These are phyloP conservation scores for Gnomoniopsis sp. DNA, from an alignment of 2,329 filamentous ascomycete species.

Conservation along the genomic window DNA sequence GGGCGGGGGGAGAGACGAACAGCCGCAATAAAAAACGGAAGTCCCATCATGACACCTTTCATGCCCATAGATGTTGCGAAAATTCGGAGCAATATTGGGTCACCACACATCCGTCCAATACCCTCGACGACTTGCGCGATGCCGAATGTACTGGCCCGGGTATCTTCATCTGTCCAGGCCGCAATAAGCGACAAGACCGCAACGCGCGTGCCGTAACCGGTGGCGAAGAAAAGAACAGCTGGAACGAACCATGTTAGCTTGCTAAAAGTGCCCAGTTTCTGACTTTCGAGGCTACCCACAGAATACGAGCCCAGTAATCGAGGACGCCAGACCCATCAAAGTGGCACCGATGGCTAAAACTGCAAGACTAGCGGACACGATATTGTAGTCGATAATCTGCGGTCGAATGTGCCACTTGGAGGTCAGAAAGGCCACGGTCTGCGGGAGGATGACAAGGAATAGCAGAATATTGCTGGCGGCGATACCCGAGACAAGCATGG, in stretches of 20 bases:
- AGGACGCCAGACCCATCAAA: constrained; percentile 14
- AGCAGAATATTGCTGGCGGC: constrained; percentile 17
- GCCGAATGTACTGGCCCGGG: constrained; percentile 15
- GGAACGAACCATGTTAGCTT: neutral
- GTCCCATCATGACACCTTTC: constrained; percentile 2
- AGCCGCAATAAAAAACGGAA: constrained; percentile 16
- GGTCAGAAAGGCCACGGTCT: constrained; percentile 13
- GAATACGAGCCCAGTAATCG: constrained; percentile 12
- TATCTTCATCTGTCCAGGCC: constrained; percentile 16
- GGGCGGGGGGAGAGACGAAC: neutral
- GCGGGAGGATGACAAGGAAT: constrained; percentile 16
- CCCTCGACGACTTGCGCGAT: constrained; percentile 16
- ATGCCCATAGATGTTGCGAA: constrained; percentile 13
- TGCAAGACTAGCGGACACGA: constrained; percentile 13
- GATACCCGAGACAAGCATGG: constrained; percentile 17
- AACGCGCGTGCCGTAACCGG: constrained; percentile 16
- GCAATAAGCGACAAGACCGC: constrained; percentile 16
- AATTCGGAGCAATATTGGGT: constrained; percentile 14
- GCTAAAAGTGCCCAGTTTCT: neutral
- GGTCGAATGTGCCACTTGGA: constrained; percentile 9
- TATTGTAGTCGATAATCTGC: constrained; percentile 17
- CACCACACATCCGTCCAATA: constrained; percentile 14
- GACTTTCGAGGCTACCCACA: neutral
- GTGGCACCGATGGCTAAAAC: constrained; percentile 8
- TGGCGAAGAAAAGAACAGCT: constrained; percentile 15